Conservation (phyloP, 495 filamentous ascomycete genomes). For the Immersiella caudata region DNA sequence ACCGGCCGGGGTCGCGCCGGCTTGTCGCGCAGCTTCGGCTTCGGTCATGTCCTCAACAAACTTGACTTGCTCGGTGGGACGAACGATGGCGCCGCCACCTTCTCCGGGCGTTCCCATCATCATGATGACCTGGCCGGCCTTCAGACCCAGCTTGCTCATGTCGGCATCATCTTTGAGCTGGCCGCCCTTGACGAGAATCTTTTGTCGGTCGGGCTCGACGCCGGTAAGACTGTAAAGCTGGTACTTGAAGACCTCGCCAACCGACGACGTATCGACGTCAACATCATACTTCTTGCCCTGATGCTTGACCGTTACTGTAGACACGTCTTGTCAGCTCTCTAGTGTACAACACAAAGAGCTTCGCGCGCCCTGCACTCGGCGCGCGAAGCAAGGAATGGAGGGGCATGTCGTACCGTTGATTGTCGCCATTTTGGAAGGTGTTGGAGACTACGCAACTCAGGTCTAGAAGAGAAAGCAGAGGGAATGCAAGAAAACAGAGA, state of each 20-base stretch:
- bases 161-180: conserved; percentile 94
- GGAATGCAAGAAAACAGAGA: neutral
- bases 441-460: neutral
- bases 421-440: conserved; percentile 30
- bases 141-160: conserved; percentile 79
- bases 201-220: conserved; percentile 94
- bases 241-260: conserved; percentile 91
- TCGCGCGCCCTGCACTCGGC: neutral
- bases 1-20: conserved; percentile 85
- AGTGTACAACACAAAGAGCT: neutral
- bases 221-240: conserved; percentile 94
- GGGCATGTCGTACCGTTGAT: conserved; percentile 30
- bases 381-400: neutral
- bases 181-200: conserved; percentile 90
- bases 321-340: conserved; percentile 5
- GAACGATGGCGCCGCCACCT: conserved; percentile 60
- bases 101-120: conserved; percentile 92
- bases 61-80: conserved; percentile 79
- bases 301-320: conserved; percentile 87
- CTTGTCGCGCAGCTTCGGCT: conserved; percentile 80
- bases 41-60: conserved; percentile 99
- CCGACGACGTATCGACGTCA: conserved; percentile 81
- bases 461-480: neutral
- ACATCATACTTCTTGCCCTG: conserved; percentile 92
- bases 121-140: conserved; percentile 86